These are phyloP conservation scores for Phytophthora constricta DNA, from an alignment of 352 stramenopile genomes.

Conservation along the genomic window DNA sequence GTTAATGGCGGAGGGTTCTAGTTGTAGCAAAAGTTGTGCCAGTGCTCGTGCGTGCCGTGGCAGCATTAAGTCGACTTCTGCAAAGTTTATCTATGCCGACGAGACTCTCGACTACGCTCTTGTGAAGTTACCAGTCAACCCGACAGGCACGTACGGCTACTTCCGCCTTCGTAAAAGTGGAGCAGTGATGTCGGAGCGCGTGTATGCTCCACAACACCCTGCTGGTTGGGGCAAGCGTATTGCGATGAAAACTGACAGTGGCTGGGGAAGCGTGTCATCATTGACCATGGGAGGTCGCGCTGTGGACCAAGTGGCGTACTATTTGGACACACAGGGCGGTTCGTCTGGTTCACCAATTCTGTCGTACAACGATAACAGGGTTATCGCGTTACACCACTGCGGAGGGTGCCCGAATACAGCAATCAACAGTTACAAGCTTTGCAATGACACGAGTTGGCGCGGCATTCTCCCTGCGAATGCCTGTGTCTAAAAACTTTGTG, in stretches of 20 bases:
- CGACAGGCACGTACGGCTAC: slow-evolving; percentile 58
- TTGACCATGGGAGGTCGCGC: slow-evolving; percentile 52
- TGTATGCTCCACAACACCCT: slow-evolving; percentile 76
- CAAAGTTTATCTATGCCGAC: slow-evolving; percentile 51
- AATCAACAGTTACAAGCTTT: slow-evolving; percentile 67
- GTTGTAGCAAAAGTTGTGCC: slow-evolving; percentile 48
- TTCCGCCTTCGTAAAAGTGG: slow-evolving; percentile 56
- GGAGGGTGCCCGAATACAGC: slow-evolving; percentile 80
- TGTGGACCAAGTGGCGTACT: slow-evolving; percentile 68
- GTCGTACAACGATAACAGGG: slow-evolving; percentile 58
- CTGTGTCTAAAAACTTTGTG: slow-evolving; percentile 32
- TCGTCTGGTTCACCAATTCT: slow-evolving; percentile 81
- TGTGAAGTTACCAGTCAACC: slow-evolving; percentile 65
- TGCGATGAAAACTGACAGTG: slow-evolving; percentile 55
- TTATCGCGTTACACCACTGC: slow-evolving; percentile 78
- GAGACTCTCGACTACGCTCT: slow-evolving; percentile 66
- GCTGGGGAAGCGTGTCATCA: slow-evolving; percentile 52
- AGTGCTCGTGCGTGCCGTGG: slow-evolving; percentile 43
- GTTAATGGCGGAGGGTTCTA: slow-evolving; percentile 58
- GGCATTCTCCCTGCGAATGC: slow-evolving; percentile 54
- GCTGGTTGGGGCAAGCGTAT: slow-evolving; percentile 74
- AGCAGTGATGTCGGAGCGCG: slow-evolving; percentile 51
- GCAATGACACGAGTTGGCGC: slow-evolving; percentile 50
- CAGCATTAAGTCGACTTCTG: slow-evolving; percentile 30
- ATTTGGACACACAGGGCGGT: slow-evolving; percentile 70